Conservation (phyloP, 2,329 filamentous ascomycete genomes). For the Whalleya microplaca region DNA sequence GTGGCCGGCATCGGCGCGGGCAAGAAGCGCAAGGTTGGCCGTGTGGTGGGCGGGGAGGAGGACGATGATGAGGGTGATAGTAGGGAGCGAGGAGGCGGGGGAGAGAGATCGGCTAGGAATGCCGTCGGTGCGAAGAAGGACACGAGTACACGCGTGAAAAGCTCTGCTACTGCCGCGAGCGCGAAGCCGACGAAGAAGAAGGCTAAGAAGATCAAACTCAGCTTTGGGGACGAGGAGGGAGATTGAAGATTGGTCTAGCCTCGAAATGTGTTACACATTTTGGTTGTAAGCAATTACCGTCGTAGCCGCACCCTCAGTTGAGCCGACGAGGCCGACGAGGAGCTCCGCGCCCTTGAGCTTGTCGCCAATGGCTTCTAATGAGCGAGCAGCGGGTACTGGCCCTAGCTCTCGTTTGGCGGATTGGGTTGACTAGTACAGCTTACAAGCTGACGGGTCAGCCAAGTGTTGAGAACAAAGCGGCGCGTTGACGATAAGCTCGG, state of each 20-base stretch:
- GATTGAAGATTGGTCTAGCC: conserved; percentile 20
- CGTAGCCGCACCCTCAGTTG: too few species aligned
- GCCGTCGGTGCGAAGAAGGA: conserved; percentile 1
- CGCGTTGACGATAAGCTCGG: too few species aligned
- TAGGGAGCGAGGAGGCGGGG: conserved; percentile 1
- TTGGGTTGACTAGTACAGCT: too few species aligned
- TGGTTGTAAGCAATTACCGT: too few species aligned
- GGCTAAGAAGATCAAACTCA: conserved; percentile 68
- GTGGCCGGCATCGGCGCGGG: conserved; percentile 43
- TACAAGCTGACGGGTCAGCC: too few species aligned
- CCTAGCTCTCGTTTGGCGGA: too few species aligned
- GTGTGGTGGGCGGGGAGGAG: conserved; percentile 47
- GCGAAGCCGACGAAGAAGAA: conserved; percentile 51
- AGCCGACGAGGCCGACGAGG: too few species aligned
- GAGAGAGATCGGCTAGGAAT: conserved; percentile 6
- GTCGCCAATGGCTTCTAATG: too few species aligned
- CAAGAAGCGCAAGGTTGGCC: conserved; percentile 61
- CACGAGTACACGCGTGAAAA: conserved; percentile 20
- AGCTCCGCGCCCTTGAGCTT: too few species aligned
- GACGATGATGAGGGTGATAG: conserved; percentile 31
- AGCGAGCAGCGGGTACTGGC: too few species aligned
- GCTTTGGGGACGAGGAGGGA: conserved; percentile 65
- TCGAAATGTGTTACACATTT: not conserved
- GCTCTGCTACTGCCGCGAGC: not conserved
- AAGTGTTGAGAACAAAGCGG: too few species aligned